phyloP scores from a whole-genome alignment of 1,284 basidiomycete species.

The Ceratobasidium sp. region DNA sequence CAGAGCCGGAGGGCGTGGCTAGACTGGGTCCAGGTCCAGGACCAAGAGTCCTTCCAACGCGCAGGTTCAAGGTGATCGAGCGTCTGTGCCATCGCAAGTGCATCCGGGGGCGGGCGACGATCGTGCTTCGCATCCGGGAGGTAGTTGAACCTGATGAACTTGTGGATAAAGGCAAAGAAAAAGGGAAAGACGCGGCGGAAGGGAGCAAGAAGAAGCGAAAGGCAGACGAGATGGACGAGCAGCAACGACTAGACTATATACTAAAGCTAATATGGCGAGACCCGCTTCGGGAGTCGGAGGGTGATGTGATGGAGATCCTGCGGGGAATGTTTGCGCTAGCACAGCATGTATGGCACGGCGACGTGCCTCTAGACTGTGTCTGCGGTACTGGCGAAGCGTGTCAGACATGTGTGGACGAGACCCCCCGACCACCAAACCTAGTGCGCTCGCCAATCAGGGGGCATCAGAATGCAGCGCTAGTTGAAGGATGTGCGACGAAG shows the following conservation, averaged over 20 bases:
- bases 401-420: conserved; percentile 16
- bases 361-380: not conserved
- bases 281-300: not conserved
- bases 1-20: not conserved
- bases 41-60: too few species aligned
- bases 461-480: not conserved
- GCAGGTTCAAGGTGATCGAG: conserved; percentile 19
- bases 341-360: conserved; percentile 23
- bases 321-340: not conserved
- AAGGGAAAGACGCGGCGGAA: too few species aligned
- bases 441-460: conserved; percentile 2
- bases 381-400: not conserved
- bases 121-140: conserved; percentile 14
- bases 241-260: not conserved
- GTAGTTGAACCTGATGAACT: not conserved
- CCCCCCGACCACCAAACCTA: not conserved
- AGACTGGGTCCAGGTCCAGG: too few species aligned
- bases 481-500: not conserved
- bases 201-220: not conserved
- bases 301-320: not conserved
- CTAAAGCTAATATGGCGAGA: conserved; percentile 35
- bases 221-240: not conserved
- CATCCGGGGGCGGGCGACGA: conserved; percentile 18
- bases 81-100: conserved; percentile 10
- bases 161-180: too few species aligned